A percentile compares a stretch with the other conserved stretches of the same genome.
phyloP scores from a whole-genome alignment of 495 filamentous ascomycete genomes.

The Xylaria palmicola region DNA sequence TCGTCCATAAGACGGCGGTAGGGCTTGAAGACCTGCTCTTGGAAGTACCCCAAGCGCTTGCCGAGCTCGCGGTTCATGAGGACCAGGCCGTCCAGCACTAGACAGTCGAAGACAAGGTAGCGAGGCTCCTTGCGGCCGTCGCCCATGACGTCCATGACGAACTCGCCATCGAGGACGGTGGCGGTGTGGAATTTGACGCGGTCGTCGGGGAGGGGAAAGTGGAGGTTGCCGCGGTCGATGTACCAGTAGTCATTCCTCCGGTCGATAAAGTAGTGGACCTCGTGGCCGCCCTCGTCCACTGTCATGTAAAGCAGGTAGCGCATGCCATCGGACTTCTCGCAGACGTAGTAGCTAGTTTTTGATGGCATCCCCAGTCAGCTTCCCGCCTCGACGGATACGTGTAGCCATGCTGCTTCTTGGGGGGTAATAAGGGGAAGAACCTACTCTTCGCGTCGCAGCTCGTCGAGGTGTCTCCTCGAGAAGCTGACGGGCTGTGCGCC shows the following conservation, averaged over 20 bases:
- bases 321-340: constrained; percentile 97
- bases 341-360: constrained; percentile 76
- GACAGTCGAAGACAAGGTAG: constrained; percentile 90
- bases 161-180: constrained; percentile 89
- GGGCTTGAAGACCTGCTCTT: constrained; percentile 73
- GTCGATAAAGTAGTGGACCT: constrained; percentile 78
- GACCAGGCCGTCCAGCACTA: constrained; percentile 73
- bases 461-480: constrained; percentile 68
- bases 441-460: constrained; percentile 73
- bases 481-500: constrained; percentile 97
- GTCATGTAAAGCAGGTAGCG: constrained; percentile 91
- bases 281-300: constrained; percentile 54
- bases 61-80: constrained; percentile 76
- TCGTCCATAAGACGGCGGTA: constrained; percentile 68
- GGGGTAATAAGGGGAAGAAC: constrained; percentile 18
- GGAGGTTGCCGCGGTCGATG: constrained; percentile 59
- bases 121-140: constrained; percentile 65
- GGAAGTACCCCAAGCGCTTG: constrained; percentile 85
- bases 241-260: constrained; percentile 95
- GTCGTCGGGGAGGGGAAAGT: constrained; percentile 72
- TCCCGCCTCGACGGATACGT: too few relatives aligned
- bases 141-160: constrained; percentile 73
- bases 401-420: too few relatives aligned
- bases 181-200: constrained; percentile 67
- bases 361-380: background rate